phyloP scores from a whole-genome alignment of 1,284 basidiomycete species.

The Trametes pubescens region DNA sequence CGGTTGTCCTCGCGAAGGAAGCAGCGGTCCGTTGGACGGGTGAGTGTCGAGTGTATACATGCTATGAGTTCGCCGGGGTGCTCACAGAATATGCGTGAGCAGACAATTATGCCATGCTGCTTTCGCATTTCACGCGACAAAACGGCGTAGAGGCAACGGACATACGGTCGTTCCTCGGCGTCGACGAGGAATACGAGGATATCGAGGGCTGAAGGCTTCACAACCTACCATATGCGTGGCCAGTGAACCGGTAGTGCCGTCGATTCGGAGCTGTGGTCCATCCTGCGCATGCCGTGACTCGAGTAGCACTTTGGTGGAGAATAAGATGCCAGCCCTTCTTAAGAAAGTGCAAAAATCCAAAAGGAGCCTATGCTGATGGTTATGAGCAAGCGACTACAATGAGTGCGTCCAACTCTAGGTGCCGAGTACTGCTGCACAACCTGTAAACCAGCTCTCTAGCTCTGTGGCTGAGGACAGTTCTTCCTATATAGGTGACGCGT shows the following conservation, averaged over 20 bases:
- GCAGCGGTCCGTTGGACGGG: slow-evolving; percentile 88
- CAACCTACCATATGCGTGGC: not conserved
- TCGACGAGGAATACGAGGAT: slow-evolving; percentile 80
- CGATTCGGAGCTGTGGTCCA: not conserved
- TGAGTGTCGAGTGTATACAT: slow-evolving; percentile 45
- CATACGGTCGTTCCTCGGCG: slow-evolving; percentile 67
- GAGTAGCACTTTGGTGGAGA: too few relatives aligned
- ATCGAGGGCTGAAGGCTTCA: slow-evolving; percentile 43
- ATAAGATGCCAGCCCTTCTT: too few relatives aligned
- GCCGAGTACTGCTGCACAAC: too few relatives aligned
- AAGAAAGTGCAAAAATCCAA: too few relatives aligned
- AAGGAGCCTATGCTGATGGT: too few relatives aligned
- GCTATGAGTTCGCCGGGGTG: not conserved
- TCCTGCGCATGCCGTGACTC: not conserved
- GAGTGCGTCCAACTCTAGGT: too few relatives aligned
- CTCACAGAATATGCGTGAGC: not conserved
- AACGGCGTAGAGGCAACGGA: slow-evolving; percentile 63
- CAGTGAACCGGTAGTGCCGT: not conserved
- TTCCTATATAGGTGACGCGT: too few relatives aligned
- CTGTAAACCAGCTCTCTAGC: too few relatives aligned
- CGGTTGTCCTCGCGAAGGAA: slow-evolving; percentile 77
- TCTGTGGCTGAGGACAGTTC: too few relatives aligned
- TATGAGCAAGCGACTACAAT: too few relatives aligned
- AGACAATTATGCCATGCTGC: slow-evolving; percentile 54
- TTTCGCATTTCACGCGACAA: slow-evolving; percentile 71